Base-by-base conservation (phyloP, 495 filamentous ascomycete genomes). In the Daldinia caldariorum region DNA sequence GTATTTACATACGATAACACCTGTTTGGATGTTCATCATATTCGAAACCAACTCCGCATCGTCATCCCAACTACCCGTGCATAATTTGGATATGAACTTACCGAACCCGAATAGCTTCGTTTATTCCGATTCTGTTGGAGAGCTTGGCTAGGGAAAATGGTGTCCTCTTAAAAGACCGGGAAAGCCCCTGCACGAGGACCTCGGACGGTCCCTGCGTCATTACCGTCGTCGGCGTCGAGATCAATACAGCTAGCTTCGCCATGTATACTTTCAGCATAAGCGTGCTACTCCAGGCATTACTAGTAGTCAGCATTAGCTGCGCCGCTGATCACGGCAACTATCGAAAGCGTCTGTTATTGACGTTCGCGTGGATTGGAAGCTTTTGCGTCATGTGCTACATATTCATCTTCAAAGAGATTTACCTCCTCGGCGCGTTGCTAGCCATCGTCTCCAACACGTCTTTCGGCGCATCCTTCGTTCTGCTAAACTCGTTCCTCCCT, bases 181-280 rank as follows among this genome's bases (percentile, higher is more conserved):
- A 74, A 6, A 90, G 83, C 32, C 90, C 92, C 31, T 97, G 94
- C 81, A 87, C 77, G 58, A 73, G 77, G 35, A 82, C 77, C 65
- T 80, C 74, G 50, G 74, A 78, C n/a, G 86, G 86, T 31, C 93
- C 96, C 74, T 99, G 95, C 73, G 83, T 98, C 56, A 86, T 98
- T 71, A 87, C 89, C 62, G 79, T 99, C 8, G 79, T 97, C 49
- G 95, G 95, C 5, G 78, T 88, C 59, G 91, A 97, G 70, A 89
- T 99, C 75, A 97, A 97, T 79, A 97, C 95, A 9, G 94, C 95
- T 16, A 96, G 92, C 80, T 97, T 97, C 79, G 95, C 96, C 63
- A 94, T 99, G 91, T 99, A 98, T 81, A 97, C 92, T 4, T 98
- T 98, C 79, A 96, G 93, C 53, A 79, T 97, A 64, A 95, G 92